These are phyloP conservation scores for Candida tibetensis DNA, from an alignment of 805 yeast species.

Conservation along the genomic window DNA sequence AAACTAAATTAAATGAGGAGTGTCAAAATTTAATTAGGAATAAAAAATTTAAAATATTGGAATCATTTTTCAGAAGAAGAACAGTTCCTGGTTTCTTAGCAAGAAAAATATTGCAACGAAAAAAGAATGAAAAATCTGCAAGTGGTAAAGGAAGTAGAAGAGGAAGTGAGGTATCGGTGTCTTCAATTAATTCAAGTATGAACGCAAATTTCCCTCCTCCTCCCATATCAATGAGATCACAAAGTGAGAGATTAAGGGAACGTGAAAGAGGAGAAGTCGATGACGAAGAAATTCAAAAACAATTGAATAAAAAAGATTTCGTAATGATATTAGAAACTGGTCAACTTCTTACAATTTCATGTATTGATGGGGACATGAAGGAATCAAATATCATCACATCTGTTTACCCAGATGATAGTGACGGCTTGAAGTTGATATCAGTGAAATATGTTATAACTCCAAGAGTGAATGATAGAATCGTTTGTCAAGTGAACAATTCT, in stretches of 20 bases:
- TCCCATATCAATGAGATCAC: slow-evolving; percentile 10
- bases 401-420: slow-evolving; percentile 14
- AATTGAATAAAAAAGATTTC: slow-evolving; percentile 43
- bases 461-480: slow-evolving; percentile 69
- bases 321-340: slow-evolving; percentile 54
- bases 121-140: slow-evolving; percentile 12
- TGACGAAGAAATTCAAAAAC: slow-evolving; percentile 8
- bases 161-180: slow-evolving; percentile 27
- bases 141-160: slow-evolving; percentile 23
- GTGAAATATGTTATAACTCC: slow-evolving; percentile 64
- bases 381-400: slow-evolving; percentile 23
- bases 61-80: slow-evolving; percentile 57
- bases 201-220: slow-evolving; percentile 39
- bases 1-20: slow-evolving; percentile 39
- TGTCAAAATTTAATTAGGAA: slow-evolving; percentile 12
- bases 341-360: slow-evolving; percentile 45
- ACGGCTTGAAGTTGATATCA: slow-evolving; percentile 32
- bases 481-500: slow-evolving; percentile 50
- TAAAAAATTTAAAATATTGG: slow-evolving; percentile 41
- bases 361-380: slow-evolving; percentile 46
- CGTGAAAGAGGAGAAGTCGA: slow-evolving; percentile 1
- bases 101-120: slow-evolving; percentile 28
- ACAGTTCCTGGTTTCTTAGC: slow-evolving; percentile 48
- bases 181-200: slow-evolving; percentile 20
- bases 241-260: slow-evolving; percentile 3